A percentile compares a stretch with the other conserved stretches of the same genome.
Evolutionary conservation across 306 rosid genomes (phyloP).

Genomic region (Sicyos baderoa): DNA sequence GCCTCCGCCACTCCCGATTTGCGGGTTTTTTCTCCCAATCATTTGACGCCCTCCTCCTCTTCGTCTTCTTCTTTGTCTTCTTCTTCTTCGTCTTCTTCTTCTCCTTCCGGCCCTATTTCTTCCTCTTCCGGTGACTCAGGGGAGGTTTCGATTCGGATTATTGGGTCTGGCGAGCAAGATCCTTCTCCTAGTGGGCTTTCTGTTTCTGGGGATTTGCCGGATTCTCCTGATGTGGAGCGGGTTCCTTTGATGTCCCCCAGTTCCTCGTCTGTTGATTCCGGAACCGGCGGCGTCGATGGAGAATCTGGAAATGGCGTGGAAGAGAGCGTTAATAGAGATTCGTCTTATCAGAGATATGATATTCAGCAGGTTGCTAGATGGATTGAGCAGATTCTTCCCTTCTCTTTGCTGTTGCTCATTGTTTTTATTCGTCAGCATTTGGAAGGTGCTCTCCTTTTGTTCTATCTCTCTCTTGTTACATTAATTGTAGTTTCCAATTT

Average conservation of each 20-base stretch:
- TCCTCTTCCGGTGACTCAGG: constrained; percentile 28
- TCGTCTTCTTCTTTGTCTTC: constrained; percentile 25
- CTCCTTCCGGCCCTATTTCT: constrained; percentile 24
- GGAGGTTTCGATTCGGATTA: constrained; percentile 57
- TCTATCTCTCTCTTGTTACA: background rate
- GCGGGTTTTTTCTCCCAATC: constrained; percentile 24
- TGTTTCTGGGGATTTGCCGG: constrained; percentile 32
- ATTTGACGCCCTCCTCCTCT: background rate
- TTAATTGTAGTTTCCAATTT: background rate
- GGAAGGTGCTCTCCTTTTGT: constrained; percentile 43
- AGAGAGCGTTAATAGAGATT: constrained; percentile 36
- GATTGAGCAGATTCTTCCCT: constrained; percentile 82
- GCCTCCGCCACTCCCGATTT: constrained; percentile 18
- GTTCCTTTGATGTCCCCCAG: constrained; percentile 41
- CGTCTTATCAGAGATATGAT: constrained; percentile 59
- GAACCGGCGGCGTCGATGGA: constrained; percentile 32
- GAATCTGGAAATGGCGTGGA: constrained; percentile 34
- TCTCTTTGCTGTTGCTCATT: constrained; percentile 53
- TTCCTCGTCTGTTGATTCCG: constrained; percentile 26
- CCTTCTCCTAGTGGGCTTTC: constrained; percentile 21
- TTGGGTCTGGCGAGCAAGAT: constrained; percentile 38
- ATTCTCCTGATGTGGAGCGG: constrained; percentile 37
- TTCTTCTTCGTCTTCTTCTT: constrained; percentile 14
- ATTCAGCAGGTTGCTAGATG: constrained; percentile 65
- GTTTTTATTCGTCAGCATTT: constrained; percentile 88